Conservation (phyloP, 352 stramenopile species). For the Pythium vanterpoolii region DNA sequence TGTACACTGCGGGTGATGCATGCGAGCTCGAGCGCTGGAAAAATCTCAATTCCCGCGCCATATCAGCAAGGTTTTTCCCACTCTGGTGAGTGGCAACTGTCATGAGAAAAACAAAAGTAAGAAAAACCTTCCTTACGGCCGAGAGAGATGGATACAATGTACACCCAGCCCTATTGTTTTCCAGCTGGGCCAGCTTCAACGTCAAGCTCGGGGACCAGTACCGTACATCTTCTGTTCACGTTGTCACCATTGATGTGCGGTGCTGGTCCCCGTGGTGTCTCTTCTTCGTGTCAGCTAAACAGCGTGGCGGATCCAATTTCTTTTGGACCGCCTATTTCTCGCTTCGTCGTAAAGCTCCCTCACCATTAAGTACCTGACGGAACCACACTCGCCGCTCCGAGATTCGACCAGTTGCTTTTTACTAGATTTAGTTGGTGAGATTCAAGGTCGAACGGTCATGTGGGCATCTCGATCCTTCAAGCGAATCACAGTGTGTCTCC, state of each 20-base stretch:
- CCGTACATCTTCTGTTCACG: neutral
- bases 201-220: neutral
- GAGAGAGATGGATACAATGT: too few relatives aligned
- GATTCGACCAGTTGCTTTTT: too few relatives aligned
- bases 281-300: neutral
- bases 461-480: too few relatives aligned
- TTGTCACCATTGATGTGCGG: neutral
- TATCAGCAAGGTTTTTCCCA: neutral
- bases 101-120: constrained; percentile 2
- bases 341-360: neutral
- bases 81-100: neutral
- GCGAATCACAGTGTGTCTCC: too few relatives aligned
- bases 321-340: constrained; percentile 1
- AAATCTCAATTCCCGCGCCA: neutral
- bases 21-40: too few relatives aligned
- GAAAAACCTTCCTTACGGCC: too few relatives aligned
- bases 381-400: too few relatives aligned
- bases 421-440: too few relatives aligned
- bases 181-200: neutral
- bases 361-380: too few relatives aligned
- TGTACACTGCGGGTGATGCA: too few relatives aligned
- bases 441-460: too few relatives aligned
- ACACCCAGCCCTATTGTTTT: neutral
- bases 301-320: neutral
- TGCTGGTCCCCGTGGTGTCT: neutral